Evolutionary conservation across 331 rosid genomes (phyloP).

Genomic region (Cucumis variabilis): DNA sequence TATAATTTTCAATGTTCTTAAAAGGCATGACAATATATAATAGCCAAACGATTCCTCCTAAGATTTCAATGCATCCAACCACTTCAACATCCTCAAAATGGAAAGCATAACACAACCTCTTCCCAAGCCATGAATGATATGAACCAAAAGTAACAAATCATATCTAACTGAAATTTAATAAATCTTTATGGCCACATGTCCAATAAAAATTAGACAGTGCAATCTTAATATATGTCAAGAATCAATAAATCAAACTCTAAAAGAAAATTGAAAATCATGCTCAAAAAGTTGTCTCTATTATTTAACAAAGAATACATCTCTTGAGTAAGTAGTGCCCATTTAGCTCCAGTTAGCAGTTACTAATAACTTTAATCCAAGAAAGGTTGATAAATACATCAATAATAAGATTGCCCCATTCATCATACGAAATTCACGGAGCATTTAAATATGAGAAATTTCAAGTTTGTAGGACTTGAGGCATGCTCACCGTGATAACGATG

Average conservation of each 20-base stretch:
- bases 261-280: background rate
- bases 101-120: background rate
- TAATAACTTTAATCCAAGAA: background rate
- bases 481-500: no score
- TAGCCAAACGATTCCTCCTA: background rate
- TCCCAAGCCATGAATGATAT: background rate
- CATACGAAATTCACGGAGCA: background rate
- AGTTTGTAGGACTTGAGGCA: no score
- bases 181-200: background rate
- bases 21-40: background rate
- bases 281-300: background rate
- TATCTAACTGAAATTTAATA: slow-evolving; percentile 7
- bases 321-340: background rate
- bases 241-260: background rate
- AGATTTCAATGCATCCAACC: background rate
- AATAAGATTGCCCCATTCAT: background rate
- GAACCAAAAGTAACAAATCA: background rate
- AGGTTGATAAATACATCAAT: background rate
- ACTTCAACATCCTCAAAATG: slow-evolving; percentile 15
- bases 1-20: slow-evolving; percentile 9
- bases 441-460: no score
- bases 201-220: background rate
- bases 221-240: background rate
- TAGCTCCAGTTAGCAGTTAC: background rate
- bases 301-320: background rate